These are phyloP conservation scores for Asterella californica DNA, from an alignment of 225 moss, liverwort and hornwort species.

Conservation along the genomic window DNA sequence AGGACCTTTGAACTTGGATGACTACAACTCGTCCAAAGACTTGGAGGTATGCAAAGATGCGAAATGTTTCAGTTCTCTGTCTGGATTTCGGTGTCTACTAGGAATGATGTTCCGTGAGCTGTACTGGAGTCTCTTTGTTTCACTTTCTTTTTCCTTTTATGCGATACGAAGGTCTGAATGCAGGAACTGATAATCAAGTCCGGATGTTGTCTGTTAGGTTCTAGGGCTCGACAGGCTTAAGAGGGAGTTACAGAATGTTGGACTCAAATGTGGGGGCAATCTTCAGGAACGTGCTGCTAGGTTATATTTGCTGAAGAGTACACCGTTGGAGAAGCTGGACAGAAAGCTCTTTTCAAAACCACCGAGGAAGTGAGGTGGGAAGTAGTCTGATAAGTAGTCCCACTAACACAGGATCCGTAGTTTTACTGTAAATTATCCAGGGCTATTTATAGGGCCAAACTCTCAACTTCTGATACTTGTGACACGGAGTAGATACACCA, in stretches of 20 bases:
- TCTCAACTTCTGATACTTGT: too few species aligned
- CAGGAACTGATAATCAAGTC: neutral
- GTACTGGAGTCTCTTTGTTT: too few species aligned
- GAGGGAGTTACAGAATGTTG: slow-evolving; percentile 54
- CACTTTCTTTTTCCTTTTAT: too few species aligned
- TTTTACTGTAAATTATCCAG: too few species aligned
- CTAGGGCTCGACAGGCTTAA: slow-evolving; percentile 73
- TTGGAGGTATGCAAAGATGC: slow-evolving; percentile 40
- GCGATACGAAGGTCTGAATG: too few species aligned
- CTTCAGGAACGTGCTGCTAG: slow-evolving; percentile 41
- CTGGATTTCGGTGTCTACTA: too few species aligned
- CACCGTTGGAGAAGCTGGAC: slow-evolving; percentile 38
- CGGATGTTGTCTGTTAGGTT: slow-evolving; percentile 25
- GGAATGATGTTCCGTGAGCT: too few species aligned
- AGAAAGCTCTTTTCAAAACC: slow-evolving; percentile 34
- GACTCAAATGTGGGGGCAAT: slow-evolving; percentile 69
- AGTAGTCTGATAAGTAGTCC: neutral
- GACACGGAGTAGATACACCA: too few species aligned
- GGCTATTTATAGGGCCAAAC: too few species aligned
- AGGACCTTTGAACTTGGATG: slow-evolving; percentile 42
- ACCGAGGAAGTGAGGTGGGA: slow-evolving; percentile 12
- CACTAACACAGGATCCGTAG: too few species aligned
- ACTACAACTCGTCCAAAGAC: slow-evolving; percentile 44
- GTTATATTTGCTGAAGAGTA: slow-evolving; percentile 38
- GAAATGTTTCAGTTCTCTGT: neutral